These are phyloP conservation scores for Termitomyces sp. DNA, from an alignment of 768 basidiomycete species.

Conservation along the genomic window DNA sequence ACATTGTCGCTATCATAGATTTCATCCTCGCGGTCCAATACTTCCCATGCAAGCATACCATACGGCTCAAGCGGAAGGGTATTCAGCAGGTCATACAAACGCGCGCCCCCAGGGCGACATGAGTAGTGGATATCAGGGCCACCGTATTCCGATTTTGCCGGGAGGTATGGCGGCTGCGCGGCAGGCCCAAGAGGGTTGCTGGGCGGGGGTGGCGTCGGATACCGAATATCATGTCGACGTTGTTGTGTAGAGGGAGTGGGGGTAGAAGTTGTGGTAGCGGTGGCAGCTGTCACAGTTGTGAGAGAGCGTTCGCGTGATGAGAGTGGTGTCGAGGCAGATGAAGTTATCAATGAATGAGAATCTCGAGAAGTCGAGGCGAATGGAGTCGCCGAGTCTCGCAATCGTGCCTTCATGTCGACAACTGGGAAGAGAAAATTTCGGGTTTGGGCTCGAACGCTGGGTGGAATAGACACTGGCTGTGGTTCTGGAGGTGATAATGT, in stretches of 20 bases:
- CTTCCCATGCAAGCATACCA: constrained; percentile 65
- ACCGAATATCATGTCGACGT: constrained; percentile 16
- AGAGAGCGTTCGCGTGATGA: constrained; percentile 13
- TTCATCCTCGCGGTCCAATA: constrained; percentile 73
- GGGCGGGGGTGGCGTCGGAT: constrained; percentile 38
- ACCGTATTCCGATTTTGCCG: constrained; percentile 42
- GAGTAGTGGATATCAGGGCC: constrained; percentile 51
- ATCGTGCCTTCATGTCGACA: not conserved
- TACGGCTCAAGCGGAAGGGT: constrained; percentile 57
- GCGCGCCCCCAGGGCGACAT: constrained; percentile 63
- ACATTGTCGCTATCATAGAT: constrained; percentile 70
- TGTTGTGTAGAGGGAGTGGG: constrained; percentile 4
- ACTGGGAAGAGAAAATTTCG: not conserved
- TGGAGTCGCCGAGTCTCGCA: constrained; percentile 1
- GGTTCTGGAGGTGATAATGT: constrained; percentile 7
- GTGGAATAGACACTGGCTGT: not conserved
- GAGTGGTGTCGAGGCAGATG: not conserved
- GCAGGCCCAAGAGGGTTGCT: constrained; percentile 49
- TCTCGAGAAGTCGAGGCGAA: constrained; percentile 1
- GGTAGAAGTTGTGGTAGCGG: constrained; percentile 6
- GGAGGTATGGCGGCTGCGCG: constrained; percentile 47
- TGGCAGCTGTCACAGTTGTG: constrained; percentile 7
- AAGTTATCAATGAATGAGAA: constrained; percentile 5
- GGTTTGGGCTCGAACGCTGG: not conserved
- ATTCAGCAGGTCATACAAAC: constrained; percentile 61